Conservation (phyloP, 257 asterid genomes). For the Penstemon davidsonii region DNA sequence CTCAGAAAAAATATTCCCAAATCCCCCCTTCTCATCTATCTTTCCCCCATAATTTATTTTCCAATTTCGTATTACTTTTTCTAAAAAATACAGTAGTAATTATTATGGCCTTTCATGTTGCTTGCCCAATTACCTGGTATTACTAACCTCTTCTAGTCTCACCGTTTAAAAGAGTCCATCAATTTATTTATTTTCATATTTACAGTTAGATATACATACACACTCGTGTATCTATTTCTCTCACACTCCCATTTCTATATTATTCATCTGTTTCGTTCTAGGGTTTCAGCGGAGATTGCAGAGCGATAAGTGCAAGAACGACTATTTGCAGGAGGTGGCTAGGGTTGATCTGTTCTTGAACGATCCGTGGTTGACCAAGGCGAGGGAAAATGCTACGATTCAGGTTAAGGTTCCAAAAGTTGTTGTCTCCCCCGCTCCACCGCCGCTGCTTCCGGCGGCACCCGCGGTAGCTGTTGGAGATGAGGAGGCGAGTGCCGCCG, state of each 20-base stretch:
- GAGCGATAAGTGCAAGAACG: conserved; percentile 58
- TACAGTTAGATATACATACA: conserved; percentile 20
- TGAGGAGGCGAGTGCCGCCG: conserved; percentile 52
- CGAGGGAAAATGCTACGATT: conserved; percentile 63
- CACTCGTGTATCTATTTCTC: conserved; percentile 27
- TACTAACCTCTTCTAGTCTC: conserved; percentile 30
- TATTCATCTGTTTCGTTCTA: conserved; percentile 29
- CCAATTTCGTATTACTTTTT: conserved; percentile 35
- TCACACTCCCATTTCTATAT: conserved; percentile 11
- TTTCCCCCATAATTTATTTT: conserved; percentile 25
- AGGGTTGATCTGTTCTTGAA: conserved; percentile 75
- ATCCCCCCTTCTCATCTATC: conserved; percentile 16
- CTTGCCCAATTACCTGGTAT: conserved; percentile 99
- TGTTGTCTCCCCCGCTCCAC: conserved; percentile 44
- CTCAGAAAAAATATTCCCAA: conserved; percentile 1
- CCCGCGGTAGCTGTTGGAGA: conserved; percentile 36
- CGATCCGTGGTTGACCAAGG: conserved; percentile 84
- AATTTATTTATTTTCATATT: not conserved
- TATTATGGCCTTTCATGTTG: conserved; percentile 95
- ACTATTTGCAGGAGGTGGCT: conserved; percentile 61
- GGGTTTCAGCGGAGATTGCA: conserved; percentile 73
- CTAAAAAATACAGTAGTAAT: not conserved
- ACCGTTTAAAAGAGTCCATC: not conserved
- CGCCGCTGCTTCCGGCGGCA: conserved; percentile 37
- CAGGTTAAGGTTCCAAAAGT: conserved; percentile 93